These are phyloP conservation scores for Yamadazyma atmosphaerica DNA, from an alignment of 1,139 yeast species.

Conservation along the genomic window DNA sequence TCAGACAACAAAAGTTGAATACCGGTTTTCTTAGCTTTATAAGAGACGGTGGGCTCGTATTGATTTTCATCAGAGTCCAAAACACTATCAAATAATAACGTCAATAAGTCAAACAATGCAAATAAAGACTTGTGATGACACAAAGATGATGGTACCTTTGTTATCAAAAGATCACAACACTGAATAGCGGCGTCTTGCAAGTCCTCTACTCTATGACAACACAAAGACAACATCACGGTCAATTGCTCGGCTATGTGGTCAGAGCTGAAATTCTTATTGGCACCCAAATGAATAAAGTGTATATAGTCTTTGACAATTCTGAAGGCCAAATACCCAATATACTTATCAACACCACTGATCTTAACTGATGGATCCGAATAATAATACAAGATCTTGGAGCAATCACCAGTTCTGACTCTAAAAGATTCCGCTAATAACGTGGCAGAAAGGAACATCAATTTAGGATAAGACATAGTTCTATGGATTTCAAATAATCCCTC, in stretches of 20 bases:
- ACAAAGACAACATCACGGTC: constrained; percentile 62
- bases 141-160: constrained; percentile 73
- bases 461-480: constrained; percentile 68
- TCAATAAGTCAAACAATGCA: constrained; percentile 77
- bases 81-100: constrained; percentile 75
- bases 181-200: constrained; percentile 81
- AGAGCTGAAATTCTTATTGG: constrained; percentile 52
- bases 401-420: constrained; percentile 78
- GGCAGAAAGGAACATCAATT: constrained; percentile 86
- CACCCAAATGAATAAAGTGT: constrained; percentile 44
- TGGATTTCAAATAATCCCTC: constrained; percentile 52
- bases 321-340: constrained; percentile 64
- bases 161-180: constrained; percentile 71
- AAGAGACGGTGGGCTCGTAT: constrained; percentile 78
- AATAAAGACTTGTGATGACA: constrained; percentile 75
- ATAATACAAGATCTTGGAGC: constrained; percentile 72
- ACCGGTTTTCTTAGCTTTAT: constrained; percentile 57
- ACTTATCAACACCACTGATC: constrained; percentile 70
- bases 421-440: constrained; percentile 75
- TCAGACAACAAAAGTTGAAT: constrained; percentile 71
- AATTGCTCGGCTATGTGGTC: constrained; percentile 69
- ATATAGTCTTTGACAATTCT: constrained; percentile 62
- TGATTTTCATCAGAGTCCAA: constrained; percentile 81
- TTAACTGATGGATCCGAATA: constrained; percentile 84
- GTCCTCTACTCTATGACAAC: constrained; percentile 77